phyloP scores from a whole-genome alignment of 2,329 filamentous ascomycete species.

The Ilyonectria destructans region DNA sequence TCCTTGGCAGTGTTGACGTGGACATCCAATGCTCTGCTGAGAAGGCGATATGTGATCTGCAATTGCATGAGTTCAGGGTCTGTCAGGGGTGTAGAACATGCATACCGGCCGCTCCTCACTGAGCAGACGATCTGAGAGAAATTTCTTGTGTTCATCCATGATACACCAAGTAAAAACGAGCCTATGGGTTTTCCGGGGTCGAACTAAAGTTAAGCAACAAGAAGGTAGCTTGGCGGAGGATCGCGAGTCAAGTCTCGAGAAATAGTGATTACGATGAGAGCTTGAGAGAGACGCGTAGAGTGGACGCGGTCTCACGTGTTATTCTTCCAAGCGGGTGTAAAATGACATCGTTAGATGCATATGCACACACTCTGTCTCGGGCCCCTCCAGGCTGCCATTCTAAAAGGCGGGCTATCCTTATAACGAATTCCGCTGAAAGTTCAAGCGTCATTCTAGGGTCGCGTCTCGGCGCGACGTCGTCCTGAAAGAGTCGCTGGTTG shows the following conservation, averaged over 20 bases:
- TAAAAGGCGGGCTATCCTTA: slow-evolving; percentile 14
- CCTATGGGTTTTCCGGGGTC: background rate
- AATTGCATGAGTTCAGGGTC: slow-evolving; percentile 21
- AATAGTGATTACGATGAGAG: slow-evolving; percentile 29
- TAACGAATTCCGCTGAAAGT: slow-evolving; percentile 18
- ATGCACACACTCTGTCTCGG: background rate
- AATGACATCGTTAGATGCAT: slow-evolving; percentile 11
- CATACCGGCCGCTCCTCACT: slow-evolving; percentile 82
- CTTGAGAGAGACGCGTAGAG: slow-evolving; percentile 38
- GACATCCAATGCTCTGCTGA: slow-evolving; percentile 87
- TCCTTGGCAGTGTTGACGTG: slow-evolving; percentile 92
- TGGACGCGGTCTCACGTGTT: slow-evolving; percentile 57
- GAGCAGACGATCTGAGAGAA: slow-evolving; percentile 82
- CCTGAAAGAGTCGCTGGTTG: background rate
- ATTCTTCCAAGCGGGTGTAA: background rate
- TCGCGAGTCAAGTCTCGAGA: slow-evolving; percentile 23
- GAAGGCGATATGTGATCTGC: slow-evolving; percentile 88
- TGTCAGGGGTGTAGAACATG: slow-evolving; percentile 18
- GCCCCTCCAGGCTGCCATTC: background rate
- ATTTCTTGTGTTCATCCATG: slow-evolving; percentile 79
- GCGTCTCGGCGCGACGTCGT: slow-evolving; percentile 45
- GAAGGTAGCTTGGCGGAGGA: background rate
- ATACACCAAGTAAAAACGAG: background rate
- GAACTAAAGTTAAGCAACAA: background rate
- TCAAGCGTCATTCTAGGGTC: slow-evolving; percentile 37